phyloP scores from a whole-genome alignment of 2,329 filamentous ascomycete genomes.

The Aureobasidium namibiae region DNA sequence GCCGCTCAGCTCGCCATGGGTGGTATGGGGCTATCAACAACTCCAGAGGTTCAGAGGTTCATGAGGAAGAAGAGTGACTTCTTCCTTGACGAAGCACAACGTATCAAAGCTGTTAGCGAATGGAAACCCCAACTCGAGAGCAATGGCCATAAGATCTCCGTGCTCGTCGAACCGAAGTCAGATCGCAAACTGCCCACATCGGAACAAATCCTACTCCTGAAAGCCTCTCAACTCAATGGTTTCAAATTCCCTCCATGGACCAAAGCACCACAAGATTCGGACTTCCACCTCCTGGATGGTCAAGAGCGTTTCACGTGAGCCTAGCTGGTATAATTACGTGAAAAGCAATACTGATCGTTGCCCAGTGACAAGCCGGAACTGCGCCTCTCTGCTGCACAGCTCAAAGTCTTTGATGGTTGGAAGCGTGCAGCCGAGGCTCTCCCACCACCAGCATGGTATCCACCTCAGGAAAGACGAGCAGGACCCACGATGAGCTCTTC shows the following conservation, averaged over 20 bases:
- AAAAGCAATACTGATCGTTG: neutral
- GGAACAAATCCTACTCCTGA: constrained; percentile 69
- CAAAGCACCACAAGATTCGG: constrained; percentile 47
- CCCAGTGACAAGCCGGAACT: constrained; percentile 60
- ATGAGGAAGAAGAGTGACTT: constrained; percentile 59
- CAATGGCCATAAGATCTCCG: constrained; percentile 22
- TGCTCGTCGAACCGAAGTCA: constrained; percentile 42
- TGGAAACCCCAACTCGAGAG: constrained; percentile 18
- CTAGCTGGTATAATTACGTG: neutral
- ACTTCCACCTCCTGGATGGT: constrained; percentile 52
- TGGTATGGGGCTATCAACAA: constrained; percentile 56
- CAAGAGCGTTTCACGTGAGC: constrained; percentile 56
- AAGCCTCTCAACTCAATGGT: constrained; percentile 72
- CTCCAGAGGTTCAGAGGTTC: constrained; percentile 27
- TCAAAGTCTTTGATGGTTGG: constrained; percentile 74
- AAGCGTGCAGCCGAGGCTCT: constrained; percentile 64
- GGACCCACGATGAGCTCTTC: constrained; percentile 49
- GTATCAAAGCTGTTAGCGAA: constrained; percentile 52
- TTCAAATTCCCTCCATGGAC: constrained; percentile 81
- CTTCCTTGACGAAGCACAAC: constrained; percentile 64
- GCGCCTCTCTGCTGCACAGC: constrained; percentile 65
- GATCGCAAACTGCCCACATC: constrained; percentile 57
- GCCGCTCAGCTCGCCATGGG: constrained; percentile 77
- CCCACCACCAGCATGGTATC: constrained; percentile 34
- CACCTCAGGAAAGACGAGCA: constrained; percentile 22